Base-by-base conservation (phyloP, 345 rosid genomes). In the Excoecaria agallocha region DNA sequence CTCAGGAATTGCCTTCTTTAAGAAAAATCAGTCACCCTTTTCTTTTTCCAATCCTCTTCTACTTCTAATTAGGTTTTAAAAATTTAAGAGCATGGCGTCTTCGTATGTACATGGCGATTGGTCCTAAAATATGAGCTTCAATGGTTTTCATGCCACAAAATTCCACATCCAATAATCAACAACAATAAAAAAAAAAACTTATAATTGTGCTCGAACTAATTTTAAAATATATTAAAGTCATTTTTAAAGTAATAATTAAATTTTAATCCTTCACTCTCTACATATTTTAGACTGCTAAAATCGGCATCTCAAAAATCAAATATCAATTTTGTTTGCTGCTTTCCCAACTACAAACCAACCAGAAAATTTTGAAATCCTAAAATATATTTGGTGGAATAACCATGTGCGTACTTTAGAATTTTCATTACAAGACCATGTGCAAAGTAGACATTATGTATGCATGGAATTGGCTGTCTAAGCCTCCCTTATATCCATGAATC, bases 321-420 rank as follows among this genome's bases (percentile, higher is more conserved):
- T 30, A 20, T 56, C 56, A 10, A 5, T 43, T 22, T 41, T 16
- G 48, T 37, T 57, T 13, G 30, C 30, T 30, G 30, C 30, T 12
- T 59, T 9, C 39, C 64, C 13, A 11, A 41, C 64, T 10, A 30
- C 68, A 62, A 63, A 8, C 64, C 22, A 52, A 52, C n/a, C 17
- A 1, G 17, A 52, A 16, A 52, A 52, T 19, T 5, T 41, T 41
- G 4, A 52, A 15, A 52, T 52, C 8, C 4, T 52, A 16, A 19
- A 22, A 58, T 20, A 22, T 9, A 50, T 75, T 7, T 8, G 19
- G 51, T 38, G 50, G 17, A 66, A 15, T n/a, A 75, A 66, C 51
- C 75, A 75, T 71, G 79, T 39, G 72, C 66, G 22, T 39, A n/a
- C 43, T 71, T 39, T n/a, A 2, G 39, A 58, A 59, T 20, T 20